These are phyloP conservation scores for Alternaria sp. DNA, from an alignment of 2,329 filamentous ascomycete species.

Conservation along the genomic window DNA sequence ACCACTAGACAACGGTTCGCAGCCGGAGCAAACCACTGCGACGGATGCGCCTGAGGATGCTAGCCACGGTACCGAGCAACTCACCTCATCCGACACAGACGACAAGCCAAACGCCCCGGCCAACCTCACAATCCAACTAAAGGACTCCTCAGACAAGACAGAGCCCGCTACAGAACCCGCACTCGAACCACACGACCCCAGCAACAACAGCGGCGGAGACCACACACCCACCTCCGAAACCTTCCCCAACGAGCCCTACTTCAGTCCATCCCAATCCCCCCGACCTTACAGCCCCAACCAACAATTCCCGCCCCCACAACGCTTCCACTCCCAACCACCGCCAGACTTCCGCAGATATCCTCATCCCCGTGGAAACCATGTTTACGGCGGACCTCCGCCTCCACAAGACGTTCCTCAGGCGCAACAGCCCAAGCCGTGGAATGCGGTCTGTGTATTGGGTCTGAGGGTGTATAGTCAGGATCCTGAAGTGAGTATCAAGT, in stretches of 20 bases:
- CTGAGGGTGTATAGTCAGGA: conserved; percentile 57
- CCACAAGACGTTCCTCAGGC: conserved; percentile 3
- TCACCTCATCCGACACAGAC: background rate
- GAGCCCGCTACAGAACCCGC: background rate
- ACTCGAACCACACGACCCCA: background rate
- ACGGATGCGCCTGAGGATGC: background rate
- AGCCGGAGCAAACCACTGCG: background rate
- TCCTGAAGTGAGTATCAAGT: conserved; percentile 38
- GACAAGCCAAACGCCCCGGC: background rate
- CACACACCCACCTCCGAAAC: background rate
- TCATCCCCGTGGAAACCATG: background rate
- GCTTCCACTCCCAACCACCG: background rate
- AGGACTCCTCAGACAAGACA: background rate
- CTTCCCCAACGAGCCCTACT: background rate
- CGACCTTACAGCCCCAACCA: background rate
- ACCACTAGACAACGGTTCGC: background rate
- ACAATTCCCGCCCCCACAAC: background rate
- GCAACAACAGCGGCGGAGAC: background rate
- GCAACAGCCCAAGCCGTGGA: conserved; percentile 57
- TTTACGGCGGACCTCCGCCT: background rate
- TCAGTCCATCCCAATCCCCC: background rate
- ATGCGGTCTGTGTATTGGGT: conserved; percentile 66
- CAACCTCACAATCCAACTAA: background rate
- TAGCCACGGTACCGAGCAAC: background rate
- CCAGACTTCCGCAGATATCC: background rate